These are phyloP conservation scores for Suhomyces ambrosiae DNA, from an alignment of 1,139 yeast genomes.

Conservation along the genomic window DNA sequence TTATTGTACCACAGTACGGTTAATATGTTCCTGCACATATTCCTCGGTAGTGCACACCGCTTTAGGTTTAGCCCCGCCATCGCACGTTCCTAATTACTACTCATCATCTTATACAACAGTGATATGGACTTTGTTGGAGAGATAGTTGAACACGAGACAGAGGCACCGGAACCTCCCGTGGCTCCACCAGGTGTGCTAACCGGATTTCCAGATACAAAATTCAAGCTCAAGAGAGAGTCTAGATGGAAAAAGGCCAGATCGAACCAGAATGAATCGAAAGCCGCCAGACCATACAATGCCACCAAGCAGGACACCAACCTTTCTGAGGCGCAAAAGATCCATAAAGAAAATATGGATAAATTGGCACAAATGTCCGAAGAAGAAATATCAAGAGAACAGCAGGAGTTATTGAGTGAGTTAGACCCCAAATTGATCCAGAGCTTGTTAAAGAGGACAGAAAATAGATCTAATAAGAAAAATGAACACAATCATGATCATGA, in stretches of 20 bases:
- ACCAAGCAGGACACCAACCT: conserved; percentile 2
- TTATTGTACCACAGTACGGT: too few relatives aligned
- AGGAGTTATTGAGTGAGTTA: conserved; percentile 65
- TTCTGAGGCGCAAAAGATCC: conserved; percentile 72
- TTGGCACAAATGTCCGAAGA: conserved; percentile 65
- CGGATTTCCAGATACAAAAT: conserved; percentile 49
- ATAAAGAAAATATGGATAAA: conserved; percentile 69
- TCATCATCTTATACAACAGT: background rate
- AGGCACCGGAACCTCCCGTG: conserved; percentile 37
- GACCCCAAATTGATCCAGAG: conserved; percentile 70
- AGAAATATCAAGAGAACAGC: conserved; percentile 65
- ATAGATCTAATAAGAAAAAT: conserved; percentile 26
- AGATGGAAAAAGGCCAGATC: conserved; percentile 28
- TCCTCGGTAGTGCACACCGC: too few relatives aligned
- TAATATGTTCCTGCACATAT: too few relatives aligned
- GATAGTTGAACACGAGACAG: conserved; percentile 66
- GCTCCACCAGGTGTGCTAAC: conserved; percentile 18
- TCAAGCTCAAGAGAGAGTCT: conserved; percentile 27
- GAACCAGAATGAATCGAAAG: background rate
- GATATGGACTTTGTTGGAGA: conserved; percentile 74
- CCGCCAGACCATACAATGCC: too few relatives aligned
- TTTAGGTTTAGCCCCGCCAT: conserved; percentile 1
- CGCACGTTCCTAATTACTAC: conserved; percentile 7
- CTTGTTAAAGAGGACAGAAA: conserved; percentile 47
- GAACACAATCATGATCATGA: conserved; percentile 6